Evolutionary conservation across 2,329 filamentous ascomycete genomes (phyloP).

Genomic region (Clonostachys chloroleuca): DNA sequence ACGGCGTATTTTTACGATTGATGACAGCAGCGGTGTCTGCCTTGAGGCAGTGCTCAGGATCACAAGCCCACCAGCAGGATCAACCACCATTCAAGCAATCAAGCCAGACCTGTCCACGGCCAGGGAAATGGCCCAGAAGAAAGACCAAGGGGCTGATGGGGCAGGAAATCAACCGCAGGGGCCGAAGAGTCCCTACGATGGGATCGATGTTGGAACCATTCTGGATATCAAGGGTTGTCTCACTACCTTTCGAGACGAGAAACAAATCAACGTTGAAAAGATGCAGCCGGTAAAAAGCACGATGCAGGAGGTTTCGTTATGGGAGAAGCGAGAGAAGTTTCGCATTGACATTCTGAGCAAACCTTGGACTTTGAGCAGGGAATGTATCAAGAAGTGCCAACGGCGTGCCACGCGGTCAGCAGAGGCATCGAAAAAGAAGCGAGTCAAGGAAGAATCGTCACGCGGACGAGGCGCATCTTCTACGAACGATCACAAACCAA

Average conservation of each 20-base stretch:
- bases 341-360: slow-evolving; percentile 39
- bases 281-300: slow-evolving; percentile 44
- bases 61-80: background rate
- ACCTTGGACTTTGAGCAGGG: slow-evolving; percentile 50
- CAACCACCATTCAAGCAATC: no score
- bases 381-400: slow-evolving; percentile 41
- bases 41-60: slow-evolving; percentile 33
- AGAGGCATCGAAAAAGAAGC: background rate
- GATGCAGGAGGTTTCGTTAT: slow-evolving; percentile 52
- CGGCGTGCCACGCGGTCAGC: no score
- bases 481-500: background rate
- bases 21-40: slow-evolving; percentile 59
- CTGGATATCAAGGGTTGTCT: slow-evolving; percentile 54
- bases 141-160: background rate
- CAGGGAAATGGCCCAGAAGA: background rate
- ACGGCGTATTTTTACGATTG: slow-evolving; percentile 51
- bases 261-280: slow-evolving; percentile 49
- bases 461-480: background rate
- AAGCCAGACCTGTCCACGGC: background rate
- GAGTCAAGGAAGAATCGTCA: background rate
- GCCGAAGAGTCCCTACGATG: slow-evolving; percentile 8
- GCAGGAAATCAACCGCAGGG: background rate
- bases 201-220: slow-evolving; percentile 46
- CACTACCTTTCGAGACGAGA: slow-evolving; percentile 37
- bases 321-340: slow-evolving; percentile 50